A percentile compares a stretch with the other conserved stretches of the same genome.
phyloP scores from a whole-genome alignment of 306 rosid genomes.

The Dryas octopetala region DNA sequence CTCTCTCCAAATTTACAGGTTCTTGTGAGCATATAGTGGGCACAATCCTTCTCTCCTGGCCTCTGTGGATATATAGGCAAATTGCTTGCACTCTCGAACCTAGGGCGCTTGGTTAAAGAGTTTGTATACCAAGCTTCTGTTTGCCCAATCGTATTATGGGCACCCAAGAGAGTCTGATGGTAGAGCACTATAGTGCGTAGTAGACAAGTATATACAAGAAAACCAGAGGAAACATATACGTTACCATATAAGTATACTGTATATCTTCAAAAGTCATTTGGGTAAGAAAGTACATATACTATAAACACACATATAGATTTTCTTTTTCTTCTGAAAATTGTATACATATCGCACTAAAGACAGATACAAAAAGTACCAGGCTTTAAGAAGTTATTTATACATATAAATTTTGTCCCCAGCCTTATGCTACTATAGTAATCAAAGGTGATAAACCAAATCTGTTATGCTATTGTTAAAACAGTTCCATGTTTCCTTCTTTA shows the following conservation, averaged over 20 bases:
- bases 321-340: slow-evolving; percentile 3
- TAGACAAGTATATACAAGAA: slow-evolving; percentile 62
- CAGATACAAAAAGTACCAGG: neutral
- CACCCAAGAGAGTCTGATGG: slow-evolving; percentile 82
- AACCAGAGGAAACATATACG: slow-evolving; percentile 58
- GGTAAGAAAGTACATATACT: slow-evolving; percentile 37
- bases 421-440: neutral
- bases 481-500: neutral
- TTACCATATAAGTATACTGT: slow-evolving; percentile 52
- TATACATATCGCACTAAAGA: neutral
- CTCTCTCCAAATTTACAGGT: slow-evolving; percentile 97
- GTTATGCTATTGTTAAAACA: neutral
- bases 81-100: slow-evolving; percentile 81
- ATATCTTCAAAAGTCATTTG: slow-evolving; percentile 51
- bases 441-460: neutral
- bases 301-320: slow-evolving; percentile 28
- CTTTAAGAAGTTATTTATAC: neutral
- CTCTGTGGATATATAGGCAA: slow-evolving; percentile 96
- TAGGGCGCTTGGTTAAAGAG: slow-evolving; percentile 93
- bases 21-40: slow-evolving; percentile 98
- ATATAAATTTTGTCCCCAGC: neutral
- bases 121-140: slow-evolving; percentile 92
- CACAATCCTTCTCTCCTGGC: slow-evolving; percentile 99
- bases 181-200: slow-evolving; percentile 82
- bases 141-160: slow-evolving; percentile 78